Conservation (phyloP, 345 rosid genomes). For the Arabidopsis thaliana region TAIR10.1 NC_003076.8:14863001-14863500, state of each 20-base stretch:
- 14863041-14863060: conserved; percentile 4
- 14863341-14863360: not conserved
- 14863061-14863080: not conserved
- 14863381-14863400: not conserved
- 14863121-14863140: not conserved
- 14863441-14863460: not conserved
- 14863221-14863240: conserved; percentile 13
- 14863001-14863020: not conserved
- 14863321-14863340: not conserved
- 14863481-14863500: not conserved
- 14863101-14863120: not conserved
- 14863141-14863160: not conserved
- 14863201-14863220: not conserved
- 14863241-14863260: not conserved
- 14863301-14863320: not conserved
- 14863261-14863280: not conserved
- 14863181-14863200: not conserved
- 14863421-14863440: not conserved
- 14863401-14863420: not conserved
- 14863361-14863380: not conserved
- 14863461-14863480: not conserved
- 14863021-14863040: not conserved
- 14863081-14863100: not conserved
- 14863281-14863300: not conserved
- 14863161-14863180: not conserved